Evolutionary conservation across 108 stramenopile genomes (phyloP), one percentile per base, ranked within the genome.

Genomic region (Skeletonema marinoi): DNA sequence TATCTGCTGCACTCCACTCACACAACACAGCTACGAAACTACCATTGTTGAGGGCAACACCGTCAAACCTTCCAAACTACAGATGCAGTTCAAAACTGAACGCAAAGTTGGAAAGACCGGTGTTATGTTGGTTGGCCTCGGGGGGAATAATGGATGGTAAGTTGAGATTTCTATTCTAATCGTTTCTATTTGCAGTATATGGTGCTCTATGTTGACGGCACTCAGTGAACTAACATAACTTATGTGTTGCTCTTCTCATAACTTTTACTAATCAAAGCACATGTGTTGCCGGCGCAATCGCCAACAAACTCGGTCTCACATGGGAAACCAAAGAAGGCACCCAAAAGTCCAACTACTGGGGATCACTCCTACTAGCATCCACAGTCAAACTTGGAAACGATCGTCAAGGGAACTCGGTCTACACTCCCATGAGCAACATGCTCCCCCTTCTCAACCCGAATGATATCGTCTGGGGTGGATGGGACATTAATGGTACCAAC

Each of bases 111-210:
- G 92, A 60, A 97, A 96, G 91, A 83, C 92, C 11, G 98, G 98
- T 48, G 91, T 98, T 70, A 98, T 99, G 98, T 84, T 99, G 73
- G 88, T 98, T 66, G 98, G 98, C 48, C 83, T 96, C 31, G 98
- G 98, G 32, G 98, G 98, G 10, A 99, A 99, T 91, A 99, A 99
- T 85, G 98, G 98, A 46, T 88, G 85, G 91, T 92, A 81, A 67
- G 90, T 75, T 11, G 11, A 9, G 29, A n/a, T 71, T 60, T 65
- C 25, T 25, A 25, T 25, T 25, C 25, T 25, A 25, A 25, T 25
- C 25, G 25, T 70, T 59, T 50, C 10, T 16, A 48, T 68, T 50
- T 68, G 17, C 21, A 29, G 6, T 60, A 46, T 25, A 13, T 12
- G 17, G 7, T 32, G 44, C 16, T 46, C 4, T 46, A 46, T 4